Conservation (phyloP, 768 basidiomycete species). For the Panaeolus cyanescens region DNA sequence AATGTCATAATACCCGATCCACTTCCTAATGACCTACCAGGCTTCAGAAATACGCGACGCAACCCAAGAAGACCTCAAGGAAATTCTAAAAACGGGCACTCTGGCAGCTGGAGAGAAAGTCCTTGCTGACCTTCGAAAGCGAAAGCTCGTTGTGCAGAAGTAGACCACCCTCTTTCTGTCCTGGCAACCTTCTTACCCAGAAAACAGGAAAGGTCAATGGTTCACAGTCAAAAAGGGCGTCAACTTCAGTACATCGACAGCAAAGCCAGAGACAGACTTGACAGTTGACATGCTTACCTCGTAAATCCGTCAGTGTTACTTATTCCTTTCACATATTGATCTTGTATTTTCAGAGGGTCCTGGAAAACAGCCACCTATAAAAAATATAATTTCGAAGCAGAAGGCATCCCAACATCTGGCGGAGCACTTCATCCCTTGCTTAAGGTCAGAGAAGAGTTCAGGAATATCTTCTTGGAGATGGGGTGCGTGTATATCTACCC, state of each 20-base stretch:
- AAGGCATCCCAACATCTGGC: constrained; percentile 85
- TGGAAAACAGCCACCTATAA: constrained; percentile 96
- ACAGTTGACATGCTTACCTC: constrained; percentile 94
- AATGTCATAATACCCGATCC: background rate
- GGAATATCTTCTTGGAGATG: constrained; percentile 99
- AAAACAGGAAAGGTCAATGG: constrained; percentile 88
- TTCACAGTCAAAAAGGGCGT: constrained; percentile 86
- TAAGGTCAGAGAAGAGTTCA: constrained; percentile 97
- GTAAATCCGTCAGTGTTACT: constrained; percentile 46
- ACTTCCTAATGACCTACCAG: constrained; percentile 36
- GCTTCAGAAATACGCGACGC: constrained; percentile 65
- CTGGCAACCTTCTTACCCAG: constrained; percentile 7
- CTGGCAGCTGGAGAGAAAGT: constrained; percentile 76
- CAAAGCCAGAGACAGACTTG: constrained; percentile 94
- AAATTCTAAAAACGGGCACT: constrained; percentile 74
- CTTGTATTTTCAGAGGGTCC: constrained; percentile 59
- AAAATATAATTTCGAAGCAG: constrained; percentile 98
- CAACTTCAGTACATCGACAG: constrained; percentile 86
- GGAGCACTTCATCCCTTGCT: constrained; percentile 95
- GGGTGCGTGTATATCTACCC: no score
- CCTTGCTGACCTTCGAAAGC: constrained; percentile 86
- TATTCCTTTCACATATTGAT: constrained; percentile 10
- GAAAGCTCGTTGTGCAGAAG: constrained; percentile 88
- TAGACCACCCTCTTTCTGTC: constrained; percentile 27
- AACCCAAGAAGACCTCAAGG: constrained; percentile 74